Evolutionary conservation across 2,329 filamentous ascomycete genomes (phyloP).

Genomic region (Didymella pinodella): DNA sequence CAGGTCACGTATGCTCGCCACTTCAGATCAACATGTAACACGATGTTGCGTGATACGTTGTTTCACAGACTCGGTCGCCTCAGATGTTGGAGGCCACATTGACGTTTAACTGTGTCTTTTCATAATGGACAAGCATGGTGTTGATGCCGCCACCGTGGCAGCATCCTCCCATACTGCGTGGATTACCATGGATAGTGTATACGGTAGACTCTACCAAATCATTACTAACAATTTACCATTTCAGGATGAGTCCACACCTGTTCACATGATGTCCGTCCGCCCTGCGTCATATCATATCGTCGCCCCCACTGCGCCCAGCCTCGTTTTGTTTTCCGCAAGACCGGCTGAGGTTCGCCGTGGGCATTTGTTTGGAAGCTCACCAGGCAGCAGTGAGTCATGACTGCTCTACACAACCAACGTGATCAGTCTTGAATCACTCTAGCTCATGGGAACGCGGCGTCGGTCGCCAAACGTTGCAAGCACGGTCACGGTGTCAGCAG

Average conservation of each 20-base stretch:
- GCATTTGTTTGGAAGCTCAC: conserved; percentile 9
- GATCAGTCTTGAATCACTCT: conserved; percentile 17
- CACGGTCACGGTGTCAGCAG: conserved; percentile 42
- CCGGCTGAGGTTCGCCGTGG: conserved; percentile 1
- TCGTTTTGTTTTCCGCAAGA: background rate
- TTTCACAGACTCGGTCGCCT: background rate
- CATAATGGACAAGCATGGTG: background rate
- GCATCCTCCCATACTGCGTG: background rate
- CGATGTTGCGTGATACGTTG: background rate
- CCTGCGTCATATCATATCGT: conserved; percentile 8
- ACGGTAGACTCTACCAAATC: background rate
- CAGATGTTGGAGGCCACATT: too few relatives aligned
- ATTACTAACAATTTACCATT: background rate
- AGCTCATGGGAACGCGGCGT: conserved; percentile 11
- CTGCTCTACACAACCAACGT: conserved; percentile 10
- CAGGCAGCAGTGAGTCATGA: conserved; percentile 25
- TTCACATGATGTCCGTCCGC: background rate
- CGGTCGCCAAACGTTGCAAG: conserved; percentile 15
- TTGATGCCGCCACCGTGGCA: background rate
- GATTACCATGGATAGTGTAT: background rate
- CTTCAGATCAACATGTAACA: background rate
- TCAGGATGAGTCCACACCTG: background rate
- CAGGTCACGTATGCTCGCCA: background rate
- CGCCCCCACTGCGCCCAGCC: conserved; percentile 13
- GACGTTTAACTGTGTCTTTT: background rate